Conservation (phyloP, 192 early-diverging fungal species). For the Diversispora eburnea region DNA sequence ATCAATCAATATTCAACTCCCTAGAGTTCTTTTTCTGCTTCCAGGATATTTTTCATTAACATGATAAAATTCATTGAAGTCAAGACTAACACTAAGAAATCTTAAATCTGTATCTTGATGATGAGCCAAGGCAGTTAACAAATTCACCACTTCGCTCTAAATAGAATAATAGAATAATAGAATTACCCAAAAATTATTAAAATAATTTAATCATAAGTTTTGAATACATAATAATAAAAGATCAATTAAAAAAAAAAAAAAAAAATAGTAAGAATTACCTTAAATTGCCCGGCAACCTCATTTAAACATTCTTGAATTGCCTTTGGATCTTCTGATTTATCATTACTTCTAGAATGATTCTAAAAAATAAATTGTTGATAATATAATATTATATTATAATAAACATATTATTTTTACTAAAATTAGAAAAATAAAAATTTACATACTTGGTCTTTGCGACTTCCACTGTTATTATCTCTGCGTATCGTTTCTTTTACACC, state of each 20-base stretch:
- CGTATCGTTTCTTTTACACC: slow-evolving; percentile 40
- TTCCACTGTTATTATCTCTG: slow-evolving; percentile 24
- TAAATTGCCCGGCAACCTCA: slow-evolving; percentile 31
- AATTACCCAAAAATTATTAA: not conserved
- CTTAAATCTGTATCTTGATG: slow-evolving; percentile 69
- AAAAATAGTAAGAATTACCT: slow-evolving; percentile 30
- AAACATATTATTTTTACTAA: too few species aligned
- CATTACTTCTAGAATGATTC: not conserved
- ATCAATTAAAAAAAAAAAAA: too few species aligned
- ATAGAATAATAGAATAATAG: slow-evolving; percentile 26
- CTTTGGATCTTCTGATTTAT: slow-evolving; percentile 7
- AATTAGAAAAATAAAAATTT: too few species aligned
- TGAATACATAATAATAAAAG: not conserved
- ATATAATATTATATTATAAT: too few species aligned
- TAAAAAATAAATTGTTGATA: too few species aligned
- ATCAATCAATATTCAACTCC: not conserved
- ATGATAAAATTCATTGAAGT: slow-evolving; percentile 76
- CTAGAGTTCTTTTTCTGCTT: not conserved
- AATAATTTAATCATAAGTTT: not conserved
- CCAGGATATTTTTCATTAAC: not conserved
- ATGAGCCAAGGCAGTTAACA: slow-evolving; percentile 55
- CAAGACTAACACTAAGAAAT: slow-evolving; percentile 70
- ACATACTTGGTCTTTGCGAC: not conserved
- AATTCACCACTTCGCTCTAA: slow-evolving; percentile 48
- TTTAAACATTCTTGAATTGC: slow-evolving; percentile 30